These are phyloP conservation scores for Colletotrichum paranaense DNA, from an alignment of 2,329 filamentous ascomycete species.

Conservation along the genomic window DNA sequence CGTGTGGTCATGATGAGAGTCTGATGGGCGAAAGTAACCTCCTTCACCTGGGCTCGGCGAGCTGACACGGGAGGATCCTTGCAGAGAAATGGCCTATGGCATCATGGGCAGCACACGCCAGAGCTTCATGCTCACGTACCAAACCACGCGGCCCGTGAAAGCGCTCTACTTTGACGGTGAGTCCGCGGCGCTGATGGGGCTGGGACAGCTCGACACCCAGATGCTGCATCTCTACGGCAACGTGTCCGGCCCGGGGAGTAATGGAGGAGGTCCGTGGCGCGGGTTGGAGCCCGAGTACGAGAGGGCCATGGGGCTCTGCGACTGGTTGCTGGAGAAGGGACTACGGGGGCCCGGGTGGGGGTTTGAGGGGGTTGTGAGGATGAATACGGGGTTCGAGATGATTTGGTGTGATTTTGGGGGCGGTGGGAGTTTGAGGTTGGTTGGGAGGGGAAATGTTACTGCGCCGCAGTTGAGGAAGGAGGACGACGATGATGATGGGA, in stretches of 20 bases:
- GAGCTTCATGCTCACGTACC: constrained; percentile 60
- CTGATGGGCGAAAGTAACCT: too few relatives aligned
- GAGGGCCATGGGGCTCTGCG: constrained; percentile 58
- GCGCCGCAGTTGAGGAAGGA: constrained; percentile 49
- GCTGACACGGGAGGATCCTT: background rate
- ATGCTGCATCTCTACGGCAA: constrained; percentile 63
- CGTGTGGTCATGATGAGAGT: too few relatives aligned
- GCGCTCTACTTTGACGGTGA: constrained; percentile 64
- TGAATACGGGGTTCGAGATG: constrained; percentile 64
- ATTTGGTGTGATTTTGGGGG: constrained; percentile 64
- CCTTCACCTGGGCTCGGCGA: too few relatives aligned
- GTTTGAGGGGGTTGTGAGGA: constrained; percentile 60
- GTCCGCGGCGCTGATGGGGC: constrained; percentile 58
- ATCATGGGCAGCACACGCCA: constrained; percentile 59
- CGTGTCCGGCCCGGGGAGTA: constrained; percentile 46
- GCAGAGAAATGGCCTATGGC: constrained; percentile 62
- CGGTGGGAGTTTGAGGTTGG: constrained; percentile 52
- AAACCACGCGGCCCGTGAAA: constrained; percentile 54
- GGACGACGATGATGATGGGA: background rate
- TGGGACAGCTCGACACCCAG: constrained; percentile 59
- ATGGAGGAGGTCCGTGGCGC: constrained; percentile 40
- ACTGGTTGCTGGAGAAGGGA: constrained; percentile 52
- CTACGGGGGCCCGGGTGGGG: constrained; percentile 58
- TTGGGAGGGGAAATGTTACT: constrained; percentile 58
- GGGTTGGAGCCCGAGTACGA: constrained; percentile 58